A percentile compares a stretch with the other conserved stretches of the same genome.
phyloP scores from a whole-genome alignment of 208 protist species.

The Tetramitus jugosus region DNA sequence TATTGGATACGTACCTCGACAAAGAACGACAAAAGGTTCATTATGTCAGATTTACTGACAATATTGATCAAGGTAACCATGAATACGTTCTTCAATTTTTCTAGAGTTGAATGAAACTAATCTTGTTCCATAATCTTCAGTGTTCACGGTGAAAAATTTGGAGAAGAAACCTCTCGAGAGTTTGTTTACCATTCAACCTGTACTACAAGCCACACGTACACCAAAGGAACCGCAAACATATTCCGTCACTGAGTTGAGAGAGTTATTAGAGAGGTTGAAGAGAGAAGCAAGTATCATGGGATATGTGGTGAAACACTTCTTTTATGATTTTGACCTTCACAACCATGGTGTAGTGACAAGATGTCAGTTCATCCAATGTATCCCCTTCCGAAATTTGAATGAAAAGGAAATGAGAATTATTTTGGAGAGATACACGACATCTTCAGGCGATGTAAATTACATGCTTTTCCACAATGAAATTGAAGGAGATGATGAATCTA shows the following conservation, averaged over 20 bases:
- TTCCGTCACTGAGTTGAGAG: not conserved
- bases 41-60: not conserved
- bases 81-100: not conserved
- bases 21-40: not conserved
- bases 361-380: constrained; percentile 12
- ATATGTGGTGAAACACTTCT: constrained; percentile 3
- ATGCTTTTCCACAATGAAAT: not conserved
- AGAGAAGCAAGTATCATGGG: not conserved
- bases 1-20: constrained; percentile 7
- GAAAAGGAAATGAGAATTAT: not conserved
- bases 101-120: no score
- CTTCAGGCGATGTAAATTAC: not conserved
- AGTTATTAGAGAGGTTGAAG: not conserved
- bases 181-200: no score
- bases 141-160: not conserved
- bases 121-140: no score
- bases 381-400: constrained; percentile 6
- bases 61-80: not conserved
- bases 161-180: not conserved
- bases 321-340: not conserved
- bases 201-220: not conserved
- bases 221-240: not conserved
- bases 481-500: not conserved
- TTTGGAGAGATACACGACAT: not conserved
- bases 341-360: constrained; percentile 2